Percentiles rank a stretch among this genome's conserved stretches.
Conservation (phyloP, 2,329 filamentous ascomycete species). For the Alternaria angustiovoidea region DNA sequence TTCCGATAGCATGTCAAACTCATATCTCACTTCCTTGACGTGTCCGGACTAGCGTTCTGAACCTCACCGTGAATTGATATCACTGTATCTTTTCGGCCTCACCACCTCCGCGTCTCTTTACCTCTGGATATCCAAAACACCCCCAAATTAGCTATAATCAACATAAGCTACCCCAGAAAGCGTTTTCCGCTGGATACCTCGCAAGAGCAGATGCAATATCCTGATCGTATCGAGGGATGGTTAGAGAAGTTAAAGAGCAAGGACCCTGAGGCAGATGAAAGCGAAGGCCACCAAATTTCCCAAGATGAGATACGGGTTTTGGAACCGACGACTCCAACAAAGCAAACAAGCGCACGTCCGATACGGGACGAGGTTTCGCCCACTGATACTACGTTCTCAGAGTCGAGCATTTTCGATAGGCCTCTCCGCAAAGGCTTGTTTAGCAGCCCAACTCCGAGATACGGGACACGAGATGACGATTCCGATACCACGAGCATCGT, state of each 20-base stretch:
- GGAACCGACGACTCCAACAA: background rate
- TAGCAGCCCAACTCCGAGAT: background rate
- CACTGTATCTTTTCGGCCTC: background rate
- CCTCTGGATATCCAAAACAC: background rate
- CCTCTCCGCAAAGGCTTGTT: background rate
- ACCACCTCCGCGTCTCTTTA: background rate
- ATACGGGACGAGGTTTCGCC: constrained; percentile 26
- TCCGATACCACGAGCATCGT: constrained; percentile 17
- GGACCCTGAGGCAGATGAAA: background rate
- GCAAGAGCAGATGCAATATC: background rate
- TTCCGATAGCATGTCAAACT: background rate
- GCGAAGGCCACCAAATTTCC: background rate
- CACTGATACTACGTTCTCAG: constrained; percentile 36
- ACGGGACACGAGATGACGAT: constrained; percentile 6
- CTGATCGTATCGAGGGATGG: constrained; percentile 10
- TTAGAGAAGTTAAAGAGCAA: constrained; percentile 3
- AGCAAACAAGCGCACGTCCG: no score
- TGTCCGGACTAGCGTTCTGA: constrained; percentile 8
- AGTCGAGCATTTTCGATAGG: constrained; percentile 32
- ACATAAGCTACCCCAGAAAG: background rate
- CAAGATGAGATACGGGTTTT: background rate
- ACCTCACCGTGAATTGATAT: constrained; percentile 13
- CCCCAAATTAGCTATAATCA: background rate
- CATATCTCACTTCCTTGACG: background rate
- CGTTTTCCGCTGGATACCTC: background rate